phyloP scores from a whole-genome alignment of 1,139 yeast species.

The Protomyces lactucae-debilis region DNA sequence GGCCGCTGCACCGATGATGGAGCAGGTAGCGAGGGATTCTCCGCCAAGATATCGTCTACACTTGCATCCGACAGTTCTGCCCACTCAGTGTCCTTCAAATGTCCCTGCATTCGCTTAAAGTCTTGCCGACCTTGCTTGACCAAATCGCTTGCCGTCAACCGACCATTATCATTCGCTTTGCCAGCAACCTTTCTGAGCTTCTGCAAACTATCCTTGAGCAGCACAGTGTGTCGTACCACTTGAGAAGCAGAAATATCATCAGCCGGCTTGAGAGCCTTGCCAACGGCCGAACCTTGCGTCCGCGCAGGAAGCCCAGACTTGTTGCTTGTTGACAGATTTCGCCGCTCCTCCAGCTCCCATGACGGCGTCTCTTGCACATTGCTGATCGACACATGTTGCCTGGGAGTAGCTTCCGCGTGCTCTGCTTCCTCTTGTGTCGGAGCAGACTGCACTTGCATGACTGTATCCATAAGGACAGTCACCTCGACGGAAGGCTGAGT shows the following conservation, averaged over 20 bases:
- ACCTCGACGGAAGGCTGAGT: not conserved
- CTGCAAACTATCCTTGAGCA: not conserved
- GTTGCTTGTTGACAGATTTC: not conserved
- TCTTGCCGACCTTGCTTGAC: not conserved
- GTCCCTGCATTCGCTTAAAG: not conserved
- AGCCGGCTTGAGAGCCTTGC: not conserved
- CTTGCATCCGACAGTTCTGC: not conserved
- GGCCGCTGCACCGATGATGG: not conserved
- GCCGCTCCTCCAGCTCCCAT: not conserved
- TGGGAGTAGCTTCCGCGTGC: not conserved
- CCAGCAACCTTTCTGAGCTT: not conserved
- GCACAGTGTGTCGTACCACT: not conserved
- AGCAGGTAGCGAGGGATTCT: not conserved
- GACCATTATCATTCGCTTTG: not conserved
- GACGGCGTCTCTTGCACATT: not conserved
- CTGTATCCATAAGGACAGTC: not conserved
- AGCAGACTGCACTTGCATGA: not conserved
- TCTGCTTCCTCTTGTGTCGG: not conserved
- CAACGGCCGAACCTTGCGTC: not conserved
- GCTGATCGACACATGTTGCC: not conserved
- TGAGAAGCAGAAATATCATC: not conserved
- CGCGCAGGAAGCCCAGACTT: not conserved
- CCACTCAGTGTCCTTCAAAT: not conserved
- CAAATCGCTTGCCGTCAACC: not conserved
- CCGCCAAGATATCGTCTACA: not conserved